These are phyloP conservation scores for Onygenales sp. DNA, from an alignment of 2,329 filamentous ascomycete species.

Conservation along the genomic window DNA sequence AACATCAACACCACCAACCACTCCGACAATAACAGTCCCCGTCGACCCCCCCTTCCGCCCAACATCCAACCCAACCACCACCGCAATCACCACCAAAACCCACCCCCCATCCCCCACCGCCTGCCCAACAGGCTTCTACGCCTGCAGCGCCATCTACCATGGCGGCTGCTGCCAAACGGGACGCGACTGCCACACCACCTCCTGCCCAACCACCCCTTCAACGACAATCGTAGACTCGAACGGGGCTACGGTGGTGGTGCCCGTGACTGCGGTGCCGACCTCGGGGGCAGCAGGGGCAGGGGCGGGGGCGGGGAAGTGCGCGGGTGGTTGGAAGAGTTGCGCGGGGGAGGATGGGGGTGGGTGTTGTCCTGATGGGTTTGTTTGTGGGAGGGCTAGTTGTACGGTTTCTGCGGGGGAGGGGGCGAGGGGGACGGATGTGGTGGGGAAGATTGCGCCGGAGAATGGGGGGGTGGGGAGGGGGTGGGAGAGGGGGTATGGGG, in stretches of 20 bases:
- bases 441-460: constrained; percentile 28
- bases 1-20: constrained; percentile 13
- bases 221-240: constrained; percentile 57
- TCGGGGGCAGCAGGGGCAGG: constrained; percentile 16
- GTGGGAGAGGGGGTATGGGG: background rate
- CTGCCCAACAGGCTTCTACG: constrained; percentile 88
- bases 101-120: constrained; percentile 27
- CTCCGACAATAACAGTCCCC: constrained; percentile 26
- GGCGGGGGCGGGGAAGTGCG: constrained; percentile 47
- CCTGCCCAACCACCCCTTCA: constrained; percentile 54
- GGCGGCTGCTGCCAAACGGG: constrained; percentile 86
- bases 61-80: constrained; percentile 23
- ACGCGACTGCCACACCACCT: constrained; percentile 70
- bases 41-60: constrained; percentile 20
- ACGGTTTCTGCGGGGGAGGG: constrained; percentile 41
- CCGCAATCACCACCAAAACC: constrained; percentile 24
- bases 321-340: constrained; percentile 69
- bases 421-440: constrained; percentile 43
- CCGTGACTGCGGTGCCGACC: constrained; percentile 35
- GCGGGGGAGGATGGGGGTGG: constrained; percentile 58
- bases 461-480: constrained; percentile 4
- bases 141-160: constrained; percentile 69
- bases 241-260: constrained; percentile 63
- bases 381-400: constrained; percentile 65
- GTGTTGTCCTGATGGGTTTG: constrained; percentile 73